Evolutionary conservation across 2,329 filamentous ascomycete genomes (phyloP).

Genomic region (Alternaria brassicae): DNA sequence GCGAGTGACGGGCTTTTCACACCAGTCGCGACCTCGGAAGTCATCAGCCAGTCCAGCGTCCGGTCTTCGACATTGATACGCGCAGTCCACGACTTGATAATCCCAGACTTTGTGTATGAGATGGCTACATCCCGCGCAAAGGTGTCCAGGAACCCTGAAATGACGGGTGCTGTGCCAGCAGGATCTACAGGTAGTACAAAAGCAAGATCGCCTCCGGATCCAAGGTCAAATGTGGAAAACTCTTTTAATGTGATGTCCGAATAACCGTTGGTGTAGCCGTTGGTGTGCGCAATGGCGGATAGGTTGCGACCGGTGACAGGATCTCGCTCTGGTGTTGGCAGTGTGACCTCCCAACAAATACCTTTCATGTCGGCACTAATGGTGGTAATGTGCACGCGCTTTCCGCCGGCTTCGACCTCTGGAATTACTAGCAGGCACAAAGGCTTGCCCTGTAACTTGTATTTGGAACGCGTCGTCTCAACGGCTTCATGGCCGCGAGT

Average conservation of each 20-base stretch:
- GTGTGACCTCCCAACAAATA: conserved; percentile 77
- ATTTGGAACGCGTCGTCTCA: conserved; percentile 66
- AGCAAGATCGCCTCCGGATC: conserved; percentile 59
- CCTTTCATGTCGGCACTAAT: conserved; percentile 80
- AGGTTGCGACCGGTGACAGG: conserved; percentile 37
- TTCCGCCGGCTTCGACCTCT: conserved; percentile 62
- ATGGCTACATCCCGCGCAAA: conserved; percentile 87
- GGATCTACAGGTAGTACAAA: conserved; percentile 83
- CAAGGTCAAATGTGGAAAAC: conserved; percentile 75
- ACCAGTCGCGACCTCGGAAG: conserved; percentile 80
- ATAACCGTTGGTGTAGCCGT: conserved; percentile 41
- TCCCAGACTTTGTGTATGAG: conserved; percentile 78
- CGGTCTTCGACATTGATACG: conserved; percentile 68
- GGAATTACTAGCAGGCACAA: conserved; percentile 82
- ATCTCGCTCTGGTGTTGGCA: conserved; percentile 58
- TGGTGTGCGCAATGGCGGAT: conserved; percentile 31
- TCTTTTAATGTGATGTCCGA: conserved; percentile 62
- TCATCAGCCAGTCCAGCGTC: conserved; percentile 80
- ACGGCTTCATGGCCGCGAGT: conserved; percentile 66
- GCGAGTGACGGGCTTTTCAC: conserved; percentile 75
- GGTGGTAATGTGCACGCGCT: conserved; percentile 73
- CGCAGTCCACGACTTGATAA: conserved; percentile 85
- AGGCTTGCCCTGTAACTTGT: conserved; percentile 71
- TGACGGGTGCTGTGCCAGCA: conserved; percentile 73
- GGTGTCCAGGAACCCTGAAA: conserved; percentile 81